Evolutionary conservation across 2,329 filamentous ascomycete genomes (phyloP).

Genomic region (Colletotrichum melonis): DNA sequence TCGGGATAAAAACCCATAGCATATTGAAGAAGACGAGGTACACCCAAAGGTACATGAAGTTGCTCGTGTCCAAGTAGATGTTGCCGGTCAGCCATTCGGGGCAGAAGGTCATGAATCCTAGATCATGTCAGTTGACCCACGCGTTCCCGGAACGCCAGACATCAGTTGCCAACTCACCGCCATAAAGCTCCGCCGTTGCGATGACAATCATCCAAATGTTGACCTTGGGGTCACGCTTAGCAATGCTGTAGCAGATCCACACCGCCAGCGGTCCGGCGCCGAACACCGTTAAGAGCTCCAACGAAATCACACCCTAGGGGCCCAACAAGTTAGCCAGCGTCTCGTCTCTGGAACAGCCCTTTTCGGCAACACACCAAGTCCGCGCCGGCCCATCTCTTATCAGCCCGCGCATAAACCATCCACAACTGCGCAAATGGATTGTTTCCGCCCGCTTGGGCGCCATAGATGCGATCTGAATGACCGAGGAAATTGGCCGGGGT

Average conservation of each 20-base stretch:
- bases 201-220: slow-evolving; percentile 73
- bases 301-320: slow-evolving; percentile 65
- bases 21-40: slow-evolving; percentile 78
- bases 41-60: slow-evolving; percentile 76
- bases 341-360: neutral
- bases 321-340: neutral
- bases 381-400: slow-evolving; percentile 71
- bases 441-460: slow-evolving; percentile 65
- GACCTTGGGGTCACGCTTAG: slow-evolving; percentile 63
- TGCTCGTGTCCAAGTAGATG: slow-evolving; percentile 71
- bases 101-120: slow-evolving; percentile 78
- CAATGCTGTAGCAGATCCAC: slow-evolving; percentile 70
- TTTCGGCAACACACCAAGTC: slow-evolving; percentile 59
- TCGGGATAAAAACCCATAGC: slow-evolving; percentile 73
- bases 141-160: too few species aligned
- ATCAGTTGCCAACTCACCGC: slow-evolving; percentile 55
- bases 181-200: slow-evolving; percentile 75
- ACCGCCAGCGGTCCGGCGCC: slow-evolving; percentile 70
- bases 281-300: slow-evolving; percentile 75
- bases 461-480: slow-evolving; percentile 61
- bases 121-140: neutral
- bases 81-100: slow-evolving; percentile 75
- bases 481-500: slow-evolving; percentile 66
- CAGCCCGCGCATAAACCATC: slow-evolving; percentile 77
- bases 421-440: slow-evolving; percentile 70